Percentiles rank a stretch among this genome's conserved stretches.
Conservation (phyloP, 352 stramenopile species). For the Aphanomyces euteiches region DNA sequence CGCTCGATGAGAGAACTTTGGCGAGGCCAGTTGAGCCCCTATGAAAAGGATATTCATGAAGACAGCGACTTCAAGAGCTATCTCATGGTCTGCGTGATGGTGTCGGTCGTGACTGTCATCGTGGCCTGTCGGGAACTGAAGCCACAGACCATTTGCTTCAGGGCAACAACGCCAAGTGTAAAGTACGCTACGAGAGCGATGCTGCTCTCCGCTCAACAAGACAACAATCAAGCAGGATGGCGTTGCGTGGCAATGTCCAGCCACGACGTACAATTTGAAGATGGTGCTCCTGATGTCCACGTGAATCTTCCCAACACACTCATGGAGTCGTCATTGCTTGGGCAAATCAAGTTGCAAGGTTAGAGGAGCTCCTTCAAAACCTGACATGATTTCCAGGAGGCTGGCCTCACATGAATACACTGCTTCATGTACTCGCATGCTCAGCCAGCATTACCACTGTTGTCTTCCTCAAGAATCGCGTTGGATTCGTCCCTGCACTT, state of each 20-base stretch:
- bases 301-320: not conserved
- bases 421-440: conserved; percentile 1
- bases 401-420: not conserved
- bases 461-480: not conserved
- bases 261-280: not conserved
- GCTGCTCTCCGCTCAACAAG: too few relatives aligned
- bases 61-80: conserved; percentile 3
- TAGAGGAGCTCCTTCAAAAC: too few relatives aligned
- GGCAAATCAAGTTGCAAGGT: too few relatives aligned
- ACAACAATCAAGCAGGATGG: not conserved
- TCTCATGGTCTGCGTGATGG: not conserved
- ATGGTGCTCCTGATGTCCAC: conserved; percentile 2
- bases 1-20: not conserved
- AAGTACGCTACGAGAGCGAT: too few relatives aligned
- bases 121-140: not conserved
- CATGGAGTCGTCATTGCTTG: too few relatives aligned
- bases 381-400: not conserved
- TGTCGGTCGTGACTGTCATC: not conserved
- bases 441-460: not conserved
- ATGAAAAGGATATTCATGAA: not conserved
- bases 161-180: not conserved
- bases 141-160: not conserved
- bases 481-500: not conserved
- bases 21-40: not conserved
- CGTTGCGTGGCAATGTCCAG: not conserved